Base-by-base conservation (phyloP, 768 basidiomycete genomes). In the Rhodotorula kratochvilovae region DNA sequence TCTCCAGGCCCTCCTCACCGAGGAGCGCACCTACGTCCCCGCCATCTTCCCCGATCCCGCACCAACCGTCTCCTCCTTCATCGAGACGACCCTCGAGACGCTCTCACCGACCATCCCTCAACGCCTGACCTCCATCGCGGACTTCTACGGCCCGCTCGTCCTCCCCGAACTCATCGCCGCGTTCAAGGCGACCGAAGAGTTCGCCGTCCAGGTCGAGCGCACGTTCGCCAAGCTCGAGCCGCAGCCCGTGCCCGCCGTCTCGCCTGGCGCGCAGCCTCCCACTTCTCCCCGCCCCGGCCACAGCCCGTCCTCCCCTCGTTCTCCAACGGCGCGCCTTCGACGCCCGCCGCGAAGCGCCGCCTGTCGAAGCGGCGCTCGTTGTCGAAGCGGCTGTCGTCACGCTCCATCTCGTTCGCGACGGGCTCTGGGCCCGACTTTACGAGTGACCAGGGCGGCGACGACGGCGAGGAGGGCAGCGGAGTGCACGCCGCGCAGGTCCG, bases 11-110 rank as follows among this genome's bases (percentile, higher is more conserved):
- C 81, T 90, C 48, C 82, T 98, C 7, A 85, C 87, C 48, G 83
- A 84, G 19, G 78, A 78, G 53, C 73, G 77, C 31, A 68, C 72
- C 42, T 77, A 76, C 66, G 39, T 95, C 68, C 87, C 89, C 3
- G 84, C 86, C 36, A 92, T 98, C 76, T 97, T 97, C 80, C 91
- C 92, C 1, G 88, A 95, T 77, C 90, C 92, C 15, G 84, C 86
- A 61, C 79, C 82, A 42, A 89, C 90, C 2, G 84, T 96, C 21
- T 89, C 92, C 3, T 83, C 87, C 43, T 88, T 97, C 78, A 88
- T 97, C 68, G 88, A 88, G 27, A 89, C 90, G 27, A 89, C 88
- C 23, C 82, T 97, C 51, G 88, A 89, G 29, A 84, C 86, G 16
- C 85, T 97, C 25, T 85, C 88, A 59, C 96, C 96, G 0, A 88